phyloP scores from a whole-genome alignment of 148 eudicot species.

The Spergularia marina region DNA sequence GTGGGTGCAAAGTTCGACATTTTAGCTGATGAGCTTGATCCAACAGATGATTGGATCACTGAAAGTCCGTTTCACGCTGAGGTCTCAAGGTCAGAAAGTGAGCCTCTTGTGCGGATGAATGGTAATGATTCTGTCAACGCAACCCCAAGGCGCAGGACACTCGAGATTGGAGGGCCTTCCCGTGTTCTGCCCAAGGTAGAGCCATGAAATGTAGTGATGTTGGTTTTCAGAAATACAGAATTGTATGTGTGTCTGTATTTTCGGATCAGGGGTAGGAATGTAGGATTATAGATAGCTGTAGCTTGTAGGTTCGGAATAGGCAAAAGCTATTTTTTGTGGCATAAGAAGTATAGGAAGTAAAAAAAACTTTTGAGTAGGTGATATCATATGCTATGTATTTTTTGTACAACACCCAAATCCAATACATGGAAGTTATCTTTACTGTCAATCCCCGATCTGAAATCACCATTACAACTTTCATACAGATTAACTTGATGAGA shows the following conservation, averaged over 20 bases:
- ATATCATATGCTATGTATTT: too few relatives aligned
- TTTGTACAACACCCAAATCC: too few relatives aligned
- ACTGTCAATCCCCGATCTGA: conserved; percentile 33
- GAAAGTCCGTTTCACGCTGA: conserved; percentile 17
- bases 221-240: too few relatives aligned
- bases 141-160: not conserved
- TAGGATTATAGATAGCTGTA: too few relatives aligned
- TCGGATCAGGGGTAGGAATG: too few relatives aligned
- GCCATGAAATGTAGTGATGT: not conserved
- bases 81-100: not conserved
- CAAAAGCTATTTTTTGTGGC: too few relatives aligned
- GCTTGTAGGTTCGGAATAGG: too few relatives aligned
- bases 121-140: not conserved
- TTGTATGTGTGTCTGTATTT: too few relatives aligned
- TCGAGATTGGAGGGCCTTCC: not conserved
- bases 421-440: conserved; percentile 16
- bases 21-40: conserved; percentile 33
- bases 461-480: conserved; percentile 33
- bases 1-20: conserved; percentile 19
- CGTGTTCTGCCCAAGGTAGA: conserved; percentile 7
- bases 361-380: too few relatives aligned
- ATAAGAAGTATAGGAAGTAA: too few relatives aligned
- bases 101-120: not conserved
- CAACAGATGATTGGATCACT: conserved; percentile 46
- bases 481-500: conserved; percentile 40